phyloP scores from a whole-genome alignment of 2,329 filamentous ascomycete genomes.

The Elsinoe necatrix region DNA sequence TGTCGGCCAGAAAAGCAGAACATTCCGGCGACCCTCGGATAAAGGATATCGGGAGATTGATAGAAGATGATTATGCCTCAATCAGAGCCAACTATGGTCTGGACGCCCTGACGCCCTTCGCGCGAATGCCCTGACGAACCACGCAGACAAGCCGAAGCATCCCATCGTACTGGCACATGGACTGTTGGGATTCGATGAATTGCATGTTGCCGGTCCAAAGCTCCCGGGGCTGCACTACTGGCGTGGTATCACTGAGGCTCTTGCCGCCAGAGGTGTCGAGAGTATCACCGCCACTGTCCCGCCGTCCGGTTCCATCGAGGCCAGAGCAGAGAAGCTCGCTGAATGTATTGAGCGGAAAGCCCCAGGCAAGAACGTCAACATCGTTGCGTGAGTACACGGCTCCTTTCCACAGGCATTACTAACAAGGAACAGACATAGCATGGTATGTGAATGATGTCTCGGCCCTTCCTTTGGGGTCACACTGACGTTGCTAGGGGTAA shows the following conservation, averaged over 20 bases:
- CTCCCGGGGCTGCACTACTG: constrained; percentile 56
- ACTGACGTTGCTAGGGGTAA: constrained; percentile 30
- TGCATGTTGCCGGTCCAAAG: constrained; percentile 43
- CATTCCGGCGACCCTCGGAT: constrained; percentile 3
- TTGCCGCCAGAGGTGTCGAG: constrained; percentile 48
- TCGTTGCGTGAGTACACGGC: constrained; percentile 47
- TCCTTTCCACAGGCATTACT: background rate
- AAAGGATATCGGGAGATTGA: constrained; percentile 26
- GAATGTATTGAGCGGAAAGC: constrained; percentile 46
- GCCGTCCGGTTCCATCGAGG: constrained; percentile 51
- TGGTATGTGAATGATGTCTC: constrained; percentile 29
- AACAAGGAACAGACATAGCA: constrained; percentile 43
- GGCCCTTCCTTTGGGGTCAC: too few species aligned
- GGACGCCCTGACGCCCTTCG: background rate
- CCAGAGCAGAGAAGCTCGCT: constrained; percentile 46
- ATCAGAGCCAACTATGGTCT: constrained; percentile 51
- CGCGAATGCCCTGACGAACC: constrained; percentile 8
- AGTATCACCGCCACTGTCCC: constrained; percentile 55
- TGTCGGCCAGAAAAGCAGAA: background rate
- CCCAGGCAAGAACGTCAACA: constrained; percentile 52
- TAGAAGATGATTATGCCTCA: constrained; percentile 54
- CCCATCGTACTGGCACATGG: constrained; percentile 57
- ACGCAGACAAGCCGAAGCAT: constrained; percentile 40
- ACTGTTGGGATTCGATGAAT: constrained; percentile 57
- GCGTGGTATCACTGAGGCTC: constrained; percentile 54